Conservation (phyloP, 192 early-diverging fungal species). For the Backusella parvicylindrica region DNA sequence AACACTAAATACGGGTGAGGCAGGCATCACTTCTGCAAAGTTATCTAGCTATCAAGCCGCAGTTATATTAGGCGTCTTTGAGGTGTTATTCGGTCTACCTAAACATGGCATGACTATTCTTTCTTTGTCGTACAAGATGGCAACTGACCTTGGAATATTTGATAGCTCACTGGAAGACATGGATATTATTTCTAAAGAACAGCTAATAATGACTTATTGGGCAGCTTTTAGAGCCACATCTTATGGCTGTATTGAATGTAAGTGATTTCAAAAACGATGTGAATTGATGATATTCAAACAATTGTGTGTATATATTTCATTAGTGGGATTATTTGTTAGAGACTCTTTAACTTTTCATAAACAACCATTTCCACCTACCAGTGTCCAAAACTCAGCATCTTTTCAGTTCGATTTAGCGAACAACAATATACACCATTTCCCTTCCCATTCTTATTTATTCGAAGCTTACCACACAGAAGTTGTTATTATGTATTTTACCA, state of each 20-base stretch:
- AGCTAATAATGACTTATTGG: conserved; percentile 19
- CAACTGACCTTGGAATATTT: neutral
- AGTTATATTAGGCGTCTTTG: conserved; percentile 21
- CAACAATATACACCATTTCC: neutral
- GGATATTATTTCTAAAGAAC: conserved; percentile 13
- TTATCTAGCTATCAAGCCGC: conserved; percentile 20
- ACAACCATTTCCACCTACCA: neutral
- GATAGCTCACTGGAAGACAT: neutral
- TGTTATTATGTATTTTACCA: neutral
- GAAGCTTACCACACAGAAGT: neutral
- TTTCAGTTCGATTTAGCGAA: conserved; percentile 10
- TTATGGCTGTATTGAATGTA: conserved; percentile 24
- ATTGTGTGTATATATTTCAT: no score
- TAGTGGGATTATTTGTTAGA: conserved; percentile 18
- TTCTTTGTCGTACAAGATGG: conserved; percentile 14
- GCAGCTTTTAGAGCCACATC: conserved; percentile 6
- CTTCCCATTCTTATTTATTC: neutral
- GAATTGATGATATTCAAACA: no score
- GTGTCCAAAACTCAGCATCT: conserved; percentile 8
- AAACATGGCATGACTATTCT: conserved; percentile 27
- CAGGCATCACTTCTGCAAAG: neutral
- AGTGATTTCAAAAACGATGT: neutral
- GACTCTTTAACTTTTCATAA: neutral
- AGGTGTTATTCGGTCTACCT: conserved; percentile 17
- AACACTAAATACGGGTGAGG: neutral